A percentile compares a stretch with the other conserved stretches of the same genome.
These are phyloP conservation scores for Diplocarpon mali DNA, from an alignment of 2,329 filamentous ascomycete species.

Conservation along the genomic window DNA sequence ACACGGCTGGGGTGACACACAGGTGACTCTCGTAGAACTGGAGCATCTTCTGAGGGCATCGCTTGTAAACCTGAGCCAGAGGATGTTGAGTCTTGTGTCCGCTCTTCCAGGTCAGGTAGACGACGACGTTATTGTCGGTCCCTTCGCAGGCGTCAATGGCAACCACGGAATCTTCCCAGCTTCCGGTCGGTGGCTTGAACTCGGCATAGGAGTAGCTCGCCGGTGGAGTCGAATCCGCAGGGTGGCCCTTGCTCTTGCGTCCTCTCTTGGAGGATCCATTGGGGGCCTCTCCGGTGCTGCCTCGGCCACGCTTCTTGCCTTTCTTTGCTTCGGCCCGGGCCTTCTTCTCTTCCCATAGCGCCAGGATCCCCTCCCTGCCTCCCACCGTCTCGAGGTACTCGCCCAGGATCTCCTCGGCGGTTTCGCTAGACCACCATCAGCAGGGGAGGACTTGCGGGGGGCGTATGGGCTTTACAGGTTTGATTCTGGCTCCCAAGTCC, in stretches of 20 bases:
- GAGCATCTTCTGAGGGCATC: conserved; percentile 59
- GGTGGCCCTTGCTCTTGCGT: conserved; percentile 30
- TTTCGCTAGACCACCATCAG: conserved; percentile 33
- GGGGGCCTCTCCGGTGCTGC: conserved; percentile 27
- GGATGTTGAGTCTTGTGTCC: conserved; percentile 64
- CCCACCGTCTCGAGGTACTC: conserved; percentile 55
- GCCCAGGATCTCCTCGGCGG: conserved; percentile 47
- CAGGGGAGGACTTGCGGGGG: not conserved
- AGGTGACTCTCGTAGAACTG: conserved; percentile 40
- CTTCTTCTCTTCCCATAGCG: conserved; percentile 33
- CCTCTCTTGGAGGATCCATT: conserved; percentile 21
- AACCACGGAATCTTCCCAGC: conserved; percentile 65
- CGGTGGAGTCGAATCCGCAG: conserved; percentile 38
- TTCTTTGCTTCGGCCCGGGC: conserved; percentile 35
- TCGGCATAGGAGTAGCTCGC: conserved; percentile 29
- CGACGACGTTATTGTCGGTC: conserved; percentile 47
- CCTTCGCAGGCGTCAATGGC: conserved; percentile 65
- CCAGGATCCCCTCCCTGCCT: conserved; percentile 46
- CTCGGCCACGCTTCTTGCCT: conserved; percentile 46
- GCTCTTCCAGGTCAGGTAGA: conserved; percentile 65
- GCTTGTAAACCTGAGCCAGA: conserved; percentile 56
- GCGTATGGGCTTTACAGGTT: conserved; percentile 43
- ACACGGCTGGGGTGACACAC: conserved; percentile 18
- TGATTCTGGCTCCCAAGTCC: conserved; percentile 70
- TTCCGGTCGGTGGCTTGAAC: conserved; percentile 60